These are phyloP conservation scores for Phytophthora sp. DNA, from an alignment of 352 stramenopile genomes.

Conservation along the genomic window DNA sequence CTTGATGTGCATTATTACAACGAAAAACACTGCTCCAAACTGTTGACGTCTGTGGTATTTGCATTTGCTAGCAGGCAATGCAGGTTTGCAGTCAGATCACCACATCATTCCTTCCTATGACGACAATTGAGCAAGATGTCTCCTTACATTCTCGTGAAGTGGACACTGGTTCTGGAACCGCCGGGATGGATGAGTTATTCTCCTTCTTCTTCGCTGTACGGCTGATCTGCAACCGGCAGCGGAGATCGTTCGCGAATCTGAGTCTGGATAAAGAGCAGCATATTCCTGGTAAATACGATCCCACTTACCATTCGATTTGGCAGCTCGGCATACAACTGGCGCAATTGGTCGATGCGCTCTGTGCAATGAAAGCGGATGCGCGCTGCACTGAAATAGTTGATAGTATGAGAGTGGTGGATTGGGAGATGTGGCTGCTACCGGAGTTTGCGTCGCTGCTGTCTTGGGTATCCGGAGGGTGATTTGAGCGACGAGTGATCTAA, in stretches of 20 bases:
- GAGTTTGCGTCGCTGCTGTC: too few relatives aligned
- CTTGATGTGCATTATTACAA: background rate
- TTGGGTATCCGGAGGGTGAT: too few relatives aligned
- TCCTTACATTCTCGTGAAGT: background rate
- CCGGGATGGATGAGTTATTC: too few relatives aligned
- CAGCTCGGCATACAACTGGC: background rate
- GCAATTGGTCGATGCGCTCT: slow-evolving; percentile 1
- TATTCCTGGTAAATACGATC: slow-evolving; percentile 1
- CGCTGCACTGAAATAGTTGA: background rate
- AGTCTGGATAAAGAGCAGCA: slow-evolving; percentile 1
- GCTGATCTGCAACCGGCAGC: background rate
- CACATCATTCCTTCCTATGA: slow-evolving; percentile 4
- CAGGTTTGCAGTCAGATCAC: slow-evolving; percentile 3
- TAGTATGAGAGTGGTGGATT: too few relatives aligned
- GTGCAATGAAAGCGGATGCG: background rate
- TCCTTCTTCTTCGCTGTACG: background rate
- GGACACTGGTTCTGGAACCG: background rate
- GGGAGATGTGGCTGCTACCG: background rate
- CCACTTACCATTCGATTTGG: slow-evolving; percentile 12
- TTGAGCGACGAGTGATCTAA: too few relatives aligned
- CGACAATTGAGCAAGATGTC: slow-evolving; percentile 5
- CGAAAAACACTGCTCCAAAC: background rate
- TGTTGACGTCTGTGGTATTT: background rate
- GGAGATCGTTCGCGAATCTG: slow-evolving; percentile 4
- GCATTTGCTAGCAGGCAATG: background rate